Percentiles rank a stretch among this genome's conserved stretches.
phyloP scores from a whole-genome alignment of 1,139 yeast genomes.

The Pichia cactophila region DNA sequence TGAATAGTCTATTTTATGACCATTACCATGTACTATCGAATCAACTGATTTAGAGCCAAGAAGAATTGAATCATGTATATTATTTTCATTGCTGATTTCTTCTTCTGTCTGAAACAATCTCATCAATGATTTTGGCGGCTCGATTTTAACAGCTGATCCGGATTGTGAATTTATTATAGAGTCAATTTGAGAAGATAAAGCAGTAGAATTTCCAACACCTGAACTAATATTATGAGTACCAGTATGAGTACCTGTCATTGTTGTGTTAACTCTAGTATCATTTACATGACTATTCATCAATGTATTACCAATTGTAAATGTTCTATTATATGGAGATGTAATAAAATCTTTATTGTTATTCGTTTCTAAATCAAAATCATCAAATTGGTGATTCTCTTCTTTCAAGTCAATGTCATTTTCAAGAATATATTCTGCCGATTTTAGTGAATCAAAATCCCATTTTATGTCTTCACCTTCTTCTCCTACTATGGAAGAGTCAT shows the following conservation, averaged over 20 bases:
- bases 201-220: conserved; percentile 1
- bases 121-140: conserved; percentile 65
- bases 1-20: background rate
- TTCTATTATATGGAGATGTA: conserved; percentile 13
- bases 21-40: background rate
- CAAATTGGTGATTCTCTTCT: conserved; percentile 16
- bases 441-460: conserved; percentile 81
- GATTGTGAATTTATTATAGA: conserved; percentile 11
- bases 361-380: conserved; percentile 19
- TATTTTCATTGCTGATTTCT: conserved; percentile 8
- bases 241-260: background rate
- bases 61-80: background rate
- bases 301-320: conserved; percentile 19
- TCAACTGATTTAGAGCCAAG: background rate
- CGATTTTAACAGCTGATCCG: conserved; percentile 27
- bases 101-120: conserved; percentile 53
- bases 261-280: conserved; percentile 3
- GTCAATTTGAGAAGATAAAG: conserved; percentile 11
- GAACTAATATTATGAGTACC: background rate
- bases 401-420: conserved; percentile 45
- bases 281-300: conserved; percentile 9
- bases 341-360: conserved; percentile 25
- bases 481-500: conserved; percentile 6
- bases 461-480: conserved; percentile 35
- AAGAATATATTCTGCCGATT: conserved; percentile 62